Evolutionary conservation across 805 yeast genomes (phyloP), one percentile per base, ranked within the genome.

Genomic region (Hemisphaericaspora nanyangensis): DNA sequence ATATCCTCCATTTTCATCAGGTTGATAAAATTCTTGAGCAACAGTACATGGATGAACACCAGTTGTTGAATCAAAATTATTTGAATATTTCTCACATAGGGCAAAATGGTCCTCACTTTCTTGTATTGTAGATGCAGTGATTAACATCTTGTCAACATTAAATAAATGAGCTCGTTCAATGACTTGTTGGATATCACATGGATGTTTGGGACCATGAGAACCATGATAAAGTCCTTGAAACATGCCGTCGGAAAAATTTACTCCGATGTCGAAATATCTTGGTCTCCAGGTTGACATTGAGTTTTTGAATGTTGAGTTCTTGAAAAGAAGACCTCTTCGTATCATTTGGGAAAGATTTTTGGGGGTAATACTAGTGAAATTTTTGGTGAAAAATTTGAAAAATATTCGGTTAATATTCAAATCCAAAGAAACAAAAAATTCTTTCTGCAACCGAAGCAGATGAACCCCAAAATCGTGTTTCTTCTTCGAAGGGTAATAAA

Each of bases 11-110:
- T 42, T 46, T 7, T 42, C 50, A 6, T 46, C 39, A 18, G 58
- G 42, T 4, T 47, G 51, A 38, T 62, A 68, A 46, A 68, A 69
- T 39, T 68, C 74, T 30, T 48, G 48, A 10, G 71, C 68, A 0
- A 89, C 95, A 13, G 83, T 70, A 60, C 99, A 91, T 0, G 99
- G 99, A 64, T 93, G 99, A 2, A 91, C 95, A 10, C 99, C 99
- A 2, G 81, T 90, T 0, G 99, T 93, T 17, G 85, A 77, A 44
- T 65, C 74, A 46, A 60, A 61, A 12, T 45, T 51, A 7, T 52
- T 54, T 4, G 65, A 63, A 40, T 63, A 59, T 35, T 58, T 44
- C 3, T 54, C 45, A 29, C 85, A 80, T 22, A 90, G 53, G 12
- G 70, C 72, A 13, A 85, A 58, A 6, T 89, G 84, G n/a, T 68